Percentiles rank a stretch among this genome's conserved stretches.
Evolutionary conservation across 2,329 filamentous ascomycete species (phyloP).

Genomic region (Thelonectria discophora): DNA sequence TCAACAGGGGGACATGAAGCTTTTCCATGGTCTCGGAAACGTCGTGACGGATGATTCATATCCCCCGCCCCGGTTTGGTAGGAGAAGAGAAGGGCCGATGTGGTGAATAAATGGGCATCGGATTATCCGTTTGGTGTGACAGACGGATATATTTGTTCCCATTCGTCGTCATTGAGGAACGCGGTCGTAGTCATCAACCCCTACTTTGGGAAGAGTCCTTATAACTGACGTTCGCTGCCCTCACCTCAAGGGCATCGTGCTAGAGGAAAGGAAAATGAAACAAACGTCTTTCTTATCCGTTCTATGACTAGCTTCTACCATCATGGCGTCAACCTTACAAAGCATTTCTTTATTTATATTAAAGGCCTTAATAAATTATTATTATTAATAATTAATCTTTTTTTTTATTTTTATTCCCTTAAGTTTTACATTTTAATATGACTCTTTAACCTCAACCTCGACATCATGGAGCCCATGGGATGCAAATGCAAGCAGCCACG

Average conservation of each 20-base stretch:
- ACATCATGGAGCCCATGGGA: too few relatives aligned
- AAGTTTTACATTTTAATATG: too few relatives aligned
- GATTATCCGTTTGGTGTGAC: background rate
- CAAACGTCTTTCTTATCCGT: background rate
- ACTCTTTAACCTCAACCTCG: too few relatives aligned
- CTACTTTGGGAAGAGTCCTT: background rate
- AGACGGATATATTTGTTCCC: conserved; percentile 10
- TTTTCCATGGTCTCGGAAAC: background rate
- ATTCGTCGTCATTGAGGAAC: background rate
- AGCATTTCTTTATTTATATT: too few relatives aligned
- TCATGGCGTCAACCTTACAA: background rate
- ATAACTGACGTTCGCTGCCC: background rate
- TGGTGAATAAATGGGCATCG: background rate
- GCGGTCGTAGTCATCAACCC: background rate
- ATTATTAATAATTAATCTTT: too few relatives aligned
- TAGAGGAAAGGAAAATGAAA: background rate
- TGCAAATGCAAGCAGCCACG: too few relatives aligned
- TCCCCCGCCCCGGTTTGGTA: background rate
- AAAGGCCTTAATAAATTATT: too few relatives aligned
- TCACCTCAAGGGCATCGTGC: background rate
- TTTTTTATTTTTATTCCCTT: too few relatives aligned
- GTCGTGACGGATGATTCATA: background rate
- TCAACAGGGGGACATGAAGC: background rate
- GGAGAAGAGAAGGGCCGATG: background rate
- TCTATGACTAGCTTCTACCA: background rate